Evolutionary conservation across 768 basidiomycete genomes (phyloP).

Genomic region (Crucibulum laeve): DNA sequence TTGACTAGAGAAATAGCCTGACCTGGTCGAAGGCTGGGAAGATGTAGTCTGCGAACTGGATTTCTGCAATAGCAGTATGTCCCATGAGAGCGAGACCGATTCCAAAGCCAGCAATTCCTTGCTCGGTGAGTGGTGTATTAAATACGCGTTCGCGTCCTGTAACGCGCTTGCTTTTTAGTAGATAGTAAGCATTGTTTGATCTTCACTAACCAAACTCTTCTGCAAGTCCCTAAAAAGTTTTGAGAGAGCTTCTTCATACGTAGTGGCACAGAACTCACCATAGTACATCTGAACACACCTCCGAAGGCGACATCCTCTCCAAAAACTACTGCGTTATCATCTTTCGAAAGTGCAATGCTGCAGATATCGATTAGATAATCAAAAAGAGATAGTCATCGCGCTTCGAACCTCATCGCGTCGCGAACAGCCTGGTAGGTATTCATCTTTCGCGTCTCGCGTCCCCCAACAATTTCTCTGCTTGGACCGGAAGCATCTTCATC

Average conservation of each 20-base stretch:
- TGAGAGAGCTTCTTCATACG: background rate
- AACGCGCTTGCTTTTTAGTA: constrained; percentile 3
- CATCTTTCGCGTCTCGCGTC: constrained; percentile 91
- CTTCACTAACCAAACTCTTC: constrained; percentile 84
- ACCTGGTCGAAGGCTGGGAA: constrained; percentile 93
- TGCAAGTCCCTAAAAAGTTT: constrained; percentile 61
- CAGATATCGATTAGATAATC: background rate
- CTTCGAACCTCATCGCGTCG: constrained; percentile 75
- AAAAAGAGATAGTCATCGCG: background rate
- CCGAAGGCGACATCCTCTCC: constrained; percentile 93
- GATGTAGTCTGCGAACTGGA: constrained; percentile 89
- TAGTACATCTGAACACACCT: constrained; percentile 91
- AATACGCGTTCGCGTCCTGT: constrained; percentile 88
- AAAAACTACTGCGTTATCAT: constrained; percentile 85
- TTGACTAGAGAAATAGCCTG: constrained; percentile 3
- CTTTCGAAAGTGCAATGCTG: constrained; percentile 80
- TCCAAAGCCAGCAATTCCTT: constrained; percentile 93
- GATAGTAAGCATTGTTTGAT: background rate
- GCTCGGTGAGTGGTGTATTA: constrained; percentile 90
- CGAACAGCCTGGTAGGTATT: constrained; percentile 91
- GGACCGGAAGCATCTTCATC: constrained; percentile 50
- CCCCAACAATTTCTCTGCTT: constrained; percentile 50
- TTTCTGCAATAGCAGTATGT: constrained; percentile 91
- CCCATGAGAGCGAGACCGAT: constrained; percentile 92
- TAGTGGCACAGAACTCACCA: constrained; percentile 44